Conservation (phyloP, 257 asterid species). For the Gentiana straminea region DNA sequence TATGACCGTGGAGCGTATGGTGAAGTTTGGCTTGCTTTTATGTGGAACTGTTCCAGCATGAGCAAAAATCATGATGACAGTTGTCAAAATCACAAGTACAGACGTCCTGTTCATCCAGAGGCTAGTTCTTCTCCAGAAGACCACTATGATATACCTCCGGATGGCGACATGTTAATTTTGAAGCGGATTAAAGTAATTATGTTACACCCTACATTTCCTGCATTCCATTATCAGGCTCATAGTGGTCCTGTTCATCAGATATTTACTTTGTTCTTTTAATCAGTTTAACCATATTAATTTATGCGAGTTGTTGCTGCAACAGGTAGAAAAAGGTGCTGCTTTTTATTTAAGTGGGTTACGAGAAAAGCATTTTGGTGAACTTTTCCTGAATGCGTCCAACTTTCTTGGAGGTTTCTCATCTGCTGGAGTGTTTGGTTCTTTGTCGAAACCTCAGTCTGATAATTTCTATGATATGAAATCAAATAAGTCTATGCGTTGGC, state of each 20-base stretch:
- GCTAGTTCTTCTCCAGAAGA: slow-evolving; percentile 27
- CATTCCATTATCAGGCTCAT: too few species aligned
- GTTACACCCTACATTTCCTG: too few species aligned
- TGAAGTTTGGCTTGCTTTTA: slow-evolving; percentile 98
- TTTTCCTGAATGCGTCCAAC: slow-evolving; percentile 71
- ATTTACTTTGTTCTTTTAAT: too few species aligned
- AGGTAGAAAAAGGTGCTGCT: slow-evolving; percentile 85
- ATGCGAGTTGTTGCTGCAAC: slow-evolving; percentile 21
- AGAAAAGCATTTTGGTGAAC: slow-evolving; percentile 91
- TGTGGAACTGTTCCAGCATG: slow-evolving; percentile 77
- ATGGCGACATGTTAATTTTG: slow-evolving; percentile 64
- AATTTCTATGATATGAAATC: slow-evolving; percentile 16
- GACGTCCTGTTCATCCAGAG: slow-evolving; percentile 25
- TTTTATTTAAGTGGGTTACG: slow-evolving; percentile 89
- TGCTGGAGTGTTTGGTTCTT: slow-evolving; percentile 27
- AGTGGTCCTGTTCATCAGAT: too few species aligned
- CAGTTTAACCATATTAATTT: too few species aligned
- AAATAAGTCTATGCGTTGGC: slow-evolving; percentile 29
- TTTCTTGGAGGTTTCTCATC: slow-evolving; percentile 45
- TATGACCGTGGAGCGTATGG: slow-evolving; percentile 96
- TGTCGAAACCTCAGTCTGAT: slow-evolving; percentile 22
- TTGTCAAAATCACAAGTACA: slow-evolving; percentile 22
- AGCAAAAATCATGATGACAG: slow-evolving; percentile 27
- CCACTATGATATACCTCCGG: slow-evolving; percentile 31
- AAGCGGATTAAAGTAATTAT: slow-evolving; percentile 89